A percentile compares a stretch with the other conserved stretches of the same genome.
These are phyloP conservation scores for Aureobasidium uvarum DNA, from an alignment of 2,329 filamentous ascomycete species.

Conservation along the genomic window DNA sequence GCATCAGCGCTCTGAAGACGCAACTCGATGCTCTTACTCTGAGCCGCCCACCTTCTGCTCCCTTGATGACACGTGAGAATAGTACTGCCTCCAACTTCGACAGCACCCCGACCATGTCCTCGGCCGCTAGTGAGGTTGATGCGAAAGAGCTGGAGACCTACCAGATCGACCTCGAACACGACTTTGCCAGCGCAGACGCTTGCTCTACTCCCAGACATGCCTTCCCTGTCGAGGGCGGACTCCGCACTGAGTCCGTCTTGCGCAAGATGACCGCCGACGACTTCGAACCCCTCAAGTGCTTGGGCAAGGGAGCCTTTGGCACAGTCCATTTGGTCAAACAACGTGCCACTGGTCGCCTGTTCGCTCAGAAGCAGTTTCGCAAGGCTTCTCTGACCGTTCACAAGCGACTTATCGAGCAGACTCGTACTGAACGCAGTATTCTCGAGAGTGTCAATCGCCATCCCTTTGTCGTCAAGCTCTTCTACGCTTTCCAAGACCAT, in stretches of 20 bases:
- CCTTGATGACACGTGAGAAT: conserved; percentile 45
- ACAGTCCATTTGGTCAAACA: conserved; percentile 95
- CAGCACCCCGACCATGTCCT: conserved; percentile 55
- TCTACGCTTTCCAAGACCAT: conserved; percentile 96
- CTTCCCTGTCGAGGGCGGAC: conserved; percentile 54
- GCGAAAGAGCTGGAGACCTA: conserved; percentile 76
- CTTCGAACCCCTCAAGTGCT: conserved; percentile 85
- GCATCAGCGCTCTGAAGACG: conserved; percentile 77
- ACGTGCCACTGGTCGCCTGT: conserved; percentile 78
- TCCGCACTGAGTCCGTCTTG: conserved; percentile 51
- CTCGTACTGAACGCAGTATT: conserved; percentile 92
- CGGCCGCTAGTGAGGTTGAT: conserved; percentile 62
- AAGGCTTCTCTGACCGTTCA: conserved; percentile 94
- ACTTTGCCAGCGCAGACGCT: conserved; percentile 70
- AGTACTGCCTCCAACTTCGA: conserved; percentile 36
- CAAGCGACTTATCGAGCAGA: conserved; percentile 94
- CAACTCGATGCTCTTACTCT: conserved; percentile 78
- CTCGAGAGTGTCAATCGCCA: conserved; percentile 95
- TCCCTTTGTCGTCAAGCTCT: conserved; percentile 96
- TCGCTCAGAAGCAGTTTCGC: conserved; percentile 97
- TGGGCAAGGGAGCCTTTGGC: conserved; percentile 94
- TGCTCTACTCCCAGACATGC: conserved; percentile 39
- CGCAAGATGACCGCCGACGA: conserved; percentile 91
- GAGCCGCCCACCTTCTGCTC: conserved; percentile 55
- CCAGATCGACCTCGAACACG: conserved; percentile 77